Evolutionary conservation across 208 protist species (phyloP), one percentile per base, ranked within the genome.

Genomic region (Trypanosoma theileri): DNA sequence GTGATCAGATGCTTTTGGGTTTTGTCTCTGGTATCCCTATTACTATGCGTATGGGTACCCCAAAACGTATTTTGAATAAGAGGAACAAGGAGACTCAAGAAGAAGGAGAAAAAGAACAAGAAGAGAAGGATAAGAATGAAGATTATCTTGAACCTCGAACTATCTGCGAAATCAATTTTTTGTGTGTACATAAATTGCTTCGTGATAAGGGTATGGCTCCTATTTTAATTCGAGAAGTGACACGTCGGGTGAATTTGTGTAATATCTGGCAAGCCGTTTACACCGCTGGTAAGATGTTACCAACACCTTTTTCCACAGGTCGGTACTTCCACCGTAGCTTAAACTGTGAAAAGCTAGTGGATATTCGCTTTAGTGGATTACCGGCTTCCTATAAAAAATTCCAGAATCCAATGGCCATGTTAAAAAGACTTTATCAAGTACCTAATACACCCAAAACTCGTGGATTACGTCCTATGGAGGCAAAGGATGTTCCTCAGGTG

Each of bases 121-220:
- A 63, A 53, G 44, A 57, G 44, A 53, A 51, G 51, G 21, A 69
- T 51, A n/a, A 58, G 24, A 11, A 40, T 8, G 21, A 67, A 16
- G 41, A 66, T 56, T 59, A 85, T 65, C 57, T 78, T 21, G 80
- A 69, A 28, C 82, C 84, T 44, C 88, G 85, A 12, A 71, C 65
- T 40, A 98, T 99, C 73, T 98, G 98, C 50, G 98, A 99, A 71
- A 99, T 99, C 66, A 99, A 99, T 77, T 99, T 99, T 73, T 88
- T 99, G 0, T 99, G 99, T 73, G 97, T 99, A 9, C 98, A 99
- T 81, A 99, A 99, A 85, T 89, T 94, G 57, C 84, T 99, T 21
- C 90, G 99, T 17, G 75, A 86, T 17, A 99, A 99, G 82, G 86
- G 98, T 14, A 73, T 99, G 26, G 98, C 98, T 4, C 98, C 98